These are phyloP conservation scores for Prunus mume DNA, from an alignment of 306 rosid genomes.

Conservation along the genomic window DNA sequence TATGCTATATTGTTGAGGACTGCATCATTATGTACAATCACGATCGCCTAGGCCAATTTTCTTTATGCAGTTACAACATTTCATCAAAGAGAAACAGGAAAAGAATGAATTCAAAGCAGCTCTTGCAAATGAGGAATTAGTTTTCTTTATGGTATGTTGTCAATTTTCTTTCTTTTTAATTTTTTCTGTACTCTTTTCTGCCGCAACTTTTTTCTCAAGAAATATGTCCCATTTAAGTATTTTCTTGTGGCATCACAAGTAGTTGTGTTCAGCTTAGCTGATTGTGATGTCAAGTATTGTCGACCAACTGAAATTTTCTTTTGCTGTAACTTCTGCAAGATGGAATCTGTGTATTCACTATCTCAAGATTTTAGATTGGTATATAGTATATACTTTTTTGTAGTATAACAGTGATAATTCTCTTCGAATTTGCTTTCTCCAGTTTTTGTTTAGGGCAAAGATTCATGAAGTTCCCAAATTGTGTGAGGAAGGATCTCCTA, in stretches of 20 bases:
- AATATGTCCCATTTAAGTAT: background rate
- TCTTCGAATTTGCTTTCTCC: slow-evolving; percentile 25
- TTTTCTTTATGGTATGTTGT: slow-evolving; percentile 25
- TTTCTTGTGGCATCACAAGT: background rate
- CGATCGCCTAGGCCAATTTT: background rate
- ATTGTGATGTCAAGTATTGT: too few relatives aligned
- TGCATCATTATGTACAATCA: background rate
- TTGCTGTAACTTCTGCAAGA: too few relatives aligned
- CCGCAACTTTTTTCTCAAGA: background rate
- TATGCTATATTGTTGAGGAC: background rate
- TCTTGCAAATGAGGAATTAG: slow-evolving; percentile 61
- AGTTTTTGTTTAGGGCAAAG: slow-evolving; percentile 70
- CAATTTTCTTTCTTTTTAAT: background rate
- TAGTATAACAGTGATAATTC: background rate
- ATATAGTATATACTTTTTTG: background rate
- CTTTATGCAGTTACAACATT: slow-evolving; percentile 62
- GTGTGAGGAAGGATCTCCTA: background rate
- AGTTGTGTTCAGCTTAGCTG: too few relatives aligned
- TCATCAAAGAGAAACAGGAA: slow-evolving; percentile 61
- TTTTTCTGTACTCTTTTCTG: background rate
- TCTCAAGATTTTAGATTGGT: too few relatives aligned
- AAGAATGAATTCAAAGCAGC: slow-evolving; percentile 53
- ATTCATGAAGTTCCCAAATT: slow-evolving; percentile 49
- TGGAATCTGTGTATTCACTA: too few relatives aligned
- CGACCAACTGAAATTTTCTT: too few relatives aligned